Base-by-base conservation (phyloP, 805 yeast species). In the Yueomyces sinensis region DNA sequence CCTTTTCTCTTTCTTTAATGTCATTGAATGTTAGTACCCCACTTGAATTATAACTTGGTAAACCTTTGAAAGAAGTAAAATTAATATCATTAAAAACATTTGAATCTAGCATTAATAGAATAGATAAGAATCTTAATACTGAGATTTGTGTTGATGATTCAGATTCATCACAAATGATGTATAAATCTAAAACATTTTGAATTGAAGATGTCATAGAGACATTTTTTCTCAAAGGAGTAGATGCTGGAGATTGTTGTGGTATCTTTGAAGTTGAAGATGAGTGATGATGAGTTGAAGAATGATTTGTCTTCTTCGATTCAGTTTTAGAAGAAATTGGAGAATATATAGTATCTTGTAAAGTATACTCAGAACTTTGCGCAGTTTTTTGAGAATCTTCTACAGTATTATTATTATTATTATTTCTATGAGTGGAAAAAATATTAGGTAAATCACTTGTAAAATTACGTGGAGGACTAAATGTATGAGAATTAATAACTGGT, bases 71-170 rank as follows among this genome's bases (percentile, higher is more conserved):
- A n/a, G 43, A 34, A 11, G 41, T 42, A 9, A 34, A 13, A 37
- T 50, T 52, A 17, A 52, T 17, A 22, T 49, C 55, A 11, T 35
- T 31, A 31, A 50, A 49, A 2, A 44, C 44, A 5, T 47, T 52
- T 1, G 47, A 39, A 34, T 50, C 58, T 14, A 55, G 39, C 40
- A 55, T 32, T 9, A 46, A 32, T 33, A 55, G 35, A 2, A 47
- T 41, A 6, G 43, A 37, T 25, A 52, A 36, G 33, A 55, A 54
- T 19, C 47, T 41, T 17, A 55, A 33, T 4, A 49, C 47, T 3
- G 53, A 40, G 3, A 53, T 43, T 32, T 51, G 52, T 2, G 54
- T 45, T 28, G 49, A 30, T 2, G 50, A 46, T 33, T 55, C 60
- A 11, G 41, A 30, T 9, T 45, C 53, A 27, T 47, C 52, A 27